Conservation (phyloP, 371 early-diverging fungal genomes). For the Conidiobolus incongruus region DNA sequence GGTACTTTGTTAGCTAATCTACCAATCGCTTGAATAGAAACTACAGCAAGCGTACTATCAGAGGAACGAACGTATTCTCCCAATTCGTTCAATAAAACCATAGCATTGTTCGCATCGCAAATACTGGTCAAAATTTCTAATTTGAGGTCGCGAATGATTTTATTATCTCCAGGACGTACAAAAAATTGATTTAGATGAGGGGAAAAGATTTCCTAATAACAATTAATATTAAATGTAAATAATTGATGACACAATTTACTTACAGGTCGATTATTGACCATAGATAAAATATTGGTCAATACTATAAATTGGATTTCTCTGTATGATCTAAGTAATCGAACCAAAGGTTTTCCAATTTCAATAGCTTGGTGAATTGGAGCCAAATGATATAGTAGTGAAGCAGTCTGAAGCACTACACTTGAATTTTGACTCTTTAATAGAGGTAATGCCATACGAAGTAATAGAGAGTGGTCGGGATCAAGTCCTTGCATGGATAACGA, state of each 20-base stretch:
- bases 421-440: slow-evolving; percentile 70
- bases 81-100: slow-evolving; percentile 15
- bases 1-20: slow-evolving; percentile 36
- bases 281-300: slow-evolving; percentile 47
- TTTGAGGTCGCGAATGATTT: slow-evolving; percentile 54
- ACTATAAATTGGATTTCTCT: slow-evolving; percentile 59
- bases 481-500: slow-evolving; percentile 11
- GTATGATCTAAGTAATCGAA: slow-evolving; percentile 43
- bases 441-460: slow-evolving; percentile 43
- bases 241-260: slow-evolving; percentile 2
- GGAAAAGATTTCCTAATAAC: slow-evolving; percentile 33
- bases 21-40: slow-evolving; percentile 46
- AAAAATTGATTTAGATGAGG: slow-evolving; percentile 54
- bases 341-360: slow-evolving; percentile 43
- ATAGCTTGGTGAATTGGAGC: slow-evolving; percentile 36
- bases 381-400: slow-evolving; percentile 41
- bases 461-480: slow-evolving; percentile 52
- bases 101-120: slow-evolving; percentile 9
- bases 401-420: slow-evolving; percentile 61
- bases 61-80: slow-evolving; percentile 13
- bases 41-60: slow-evolving; percentile 39
- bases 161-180: slow-evolving; percentile 53
- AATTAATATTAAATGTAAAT: neutral
- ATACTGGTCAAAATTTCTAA: slow-evolving; percentile 57
- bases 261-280: slow-evolving; percentile 44